Percentiles rank a stretch among this genome's conserved stretches.
Evolutionary conservation across 2,329 filamentous ascomycete genomes (phyloP).

Genomic region (Salinomyces thailandicus): DNA sequence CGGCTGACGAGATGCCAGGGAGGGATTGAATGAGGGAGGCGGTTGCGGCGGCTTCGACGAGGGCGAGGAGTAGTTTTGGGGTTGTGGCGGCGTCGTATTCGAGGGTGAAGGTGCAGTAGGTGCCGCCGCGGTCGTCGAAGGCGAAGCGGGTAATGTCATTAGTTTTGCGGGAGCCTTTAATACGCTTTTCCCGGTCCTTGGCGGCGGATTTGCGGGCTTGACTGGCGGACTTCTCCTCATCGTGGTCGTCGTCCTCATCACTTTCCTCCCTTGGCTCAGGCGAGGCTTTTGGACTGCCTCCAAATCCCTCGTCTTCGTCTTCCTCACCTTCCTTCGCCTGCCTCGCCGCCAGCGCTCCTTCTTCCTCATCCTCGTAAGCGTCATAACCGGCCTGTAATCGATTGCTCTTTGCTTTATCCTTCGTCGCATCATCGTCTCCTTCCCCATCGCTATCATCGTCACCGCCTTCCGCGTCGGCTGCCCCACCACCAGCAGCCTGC

Average conservation of each 20-base stretch:
- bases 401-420: constrained; percentile 64
- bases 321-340: constrained; percentile 53
- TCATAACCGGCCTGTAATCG: constrained; percentile 76
- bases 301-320: constrained; percentile 49
- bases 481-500: constrained; percentile 34
- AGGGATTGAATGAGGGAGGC: constrained; percentile 82
- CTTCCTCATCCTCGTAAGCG: constrained; percentile 85
- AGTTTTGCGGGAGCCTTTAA: constrained; percentile 48
- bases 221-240: neutral
- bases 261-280: constrained; percentile 24
- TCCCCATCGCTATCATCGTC: constrained; percentile 64
- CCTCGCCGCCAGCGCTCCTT: constrained; percentile 60
- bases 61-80: constrained; percentile 85
- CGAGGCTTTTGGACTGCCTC: constrained; percentile 33
- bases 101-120: constrained; percentile 69
- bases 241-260: constrained; percentile 9
- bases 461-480: constrained; percentile 40
- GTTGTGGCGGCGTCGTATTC: constrained; percentile 70
- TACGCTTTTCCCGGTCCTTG: constrained; percentile 49
- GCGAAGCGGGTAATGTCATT: constrained; percentile 63
- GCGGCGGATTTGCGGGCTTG: constrained; percentile 30
- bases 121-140: constrained; percentile 64
- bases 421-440: constrained; percentile 47
- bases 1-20: constrained; percentile 61
- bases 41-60: constrained; percentile 72